These are phyloP conservation scores for Candolleomyces efflorescens DNA, from an alignment of 768 basidiomycete species.

Conservation along the genomic window DNA sequence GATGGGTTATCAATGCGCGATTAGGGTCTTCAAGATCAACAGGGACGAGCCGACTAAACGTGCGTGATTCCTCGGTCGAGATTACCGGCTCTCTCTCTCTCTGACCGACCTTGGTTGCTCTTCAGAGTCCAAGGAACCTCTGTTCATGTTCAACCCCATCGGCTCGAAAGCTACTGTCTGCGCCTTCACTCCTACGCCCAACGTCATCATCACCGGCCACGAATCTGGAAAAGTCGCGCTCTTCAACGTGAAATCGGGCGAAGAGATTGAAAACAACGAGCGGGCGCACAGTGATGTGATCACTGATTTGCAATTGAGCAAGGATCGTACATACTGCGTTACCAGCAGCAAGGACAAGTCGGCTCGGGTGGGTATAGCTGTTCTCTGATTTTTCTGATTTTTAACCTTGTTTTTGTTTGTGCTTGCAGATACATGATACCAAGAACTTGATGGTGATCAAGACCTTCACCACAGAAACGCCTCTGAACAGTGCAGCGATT, in stretches of 20 bases:
- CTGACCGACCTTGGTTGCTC: background rate
- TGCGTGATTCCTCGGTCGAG: no score
- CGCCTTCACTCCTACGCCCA: constrained; percentile 76
- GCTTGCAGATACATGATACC: constrained; percentile 79
- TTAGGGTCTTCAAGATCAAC: constrained; percentile 87
- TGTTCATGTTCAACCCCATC: constrained; percentile 77
- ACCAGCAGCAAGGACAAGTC: constrained; percentile 97
- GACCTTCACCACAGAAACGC: constrained; percentile 90
- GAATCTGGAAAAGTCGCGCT: constrained; percentile 94
- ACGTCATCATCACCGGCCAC: constrained; percentile 88
- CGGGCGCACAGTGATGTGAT: constrained; percentile 84
- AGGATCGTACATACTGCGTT: constrained; percentile 91
- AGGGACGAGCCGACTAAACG: constrained; percentile 77
- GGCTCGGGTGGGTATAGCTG: constrained; percentile 56
- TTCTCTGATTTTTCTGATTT: constrained; percentile 20
- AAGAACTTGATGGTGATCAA: constrained; percentile 89
- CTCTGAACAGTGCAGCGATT: constrained; percentile 89
- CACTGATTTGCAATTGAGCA: constrained; percentile 89
- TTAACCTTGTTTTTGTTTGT: background rate
- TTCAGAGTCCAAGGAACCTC: constrained; percentile 72
- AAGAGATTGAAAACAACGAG: constrained; percentile 80
- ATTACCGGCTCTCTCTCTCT: background rate
- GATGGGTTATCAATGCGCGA: constrained; percentile 88
- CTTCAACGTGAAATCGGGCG: constrained; percentile 84
- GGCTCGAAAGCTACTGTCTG: constrained; percentile 98